Conservation (phyloP, 2,329 filamentous ascomycete genomes). For the Apiospora sp. region DNA sequence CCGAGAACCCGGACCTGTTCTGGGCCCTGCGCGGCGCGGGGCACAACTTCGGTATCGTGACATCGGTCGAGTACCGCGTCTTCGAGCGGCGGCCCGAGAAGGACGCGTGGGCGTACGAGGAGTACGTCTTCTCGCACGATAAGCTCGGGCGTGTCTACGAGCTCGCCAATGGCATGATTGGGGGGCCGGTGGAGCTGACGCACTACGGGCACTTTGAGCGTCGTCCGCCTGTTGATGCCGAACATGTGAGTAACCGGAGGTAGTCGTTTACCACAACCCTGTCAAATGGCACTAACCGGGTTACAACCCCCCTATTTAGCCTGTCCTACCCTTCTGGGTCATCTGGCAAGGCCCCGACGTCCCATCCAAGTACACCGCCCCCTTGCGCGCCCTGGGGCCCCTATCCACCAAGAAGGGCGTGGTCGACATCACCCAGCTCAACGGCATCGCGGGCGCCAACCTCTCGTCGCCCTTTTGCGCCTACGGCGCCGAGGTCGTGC, state of each 20-base stretch:
- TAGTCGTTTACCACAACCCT: neutral
- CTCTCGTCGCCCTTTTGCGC: neutral
- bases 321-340: neutral
- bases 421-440: constrained; percentile 5
- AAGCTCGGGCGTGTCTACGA: neutral
- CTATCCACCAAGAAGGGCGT: neutral
- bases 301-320: neutral
- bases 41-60: constrained; percentile 53
- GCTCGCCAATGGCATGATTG: neutral
- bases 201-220: constrained; percentile 10
- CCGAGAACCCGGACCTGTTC: constrained; percentile 52
- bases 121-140: constrained; percentile 10
- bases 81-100: constrained; percentile 24
- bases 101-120: constrained; percentile 4
- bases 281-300: too few relatives aligned
- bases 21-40: constrained; percentile 52
- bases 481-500: neutral
- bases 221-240: neutral
- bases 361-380: neutral
- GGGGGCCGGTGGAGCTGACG: constrained; percentile 7
- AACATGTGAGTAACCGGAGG: neutral
- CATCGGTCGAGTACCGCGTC: constrained; percentile 37
- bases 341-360: constrained; percentile 5
- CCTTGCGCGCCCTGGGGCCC: neutral
- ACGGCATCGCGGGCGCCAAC: neutral